Evolutionary conservation across 2,329 filamentous ascomycete genomes (phyloP).

Genomic region (Epichloe amarillans): DNA sequence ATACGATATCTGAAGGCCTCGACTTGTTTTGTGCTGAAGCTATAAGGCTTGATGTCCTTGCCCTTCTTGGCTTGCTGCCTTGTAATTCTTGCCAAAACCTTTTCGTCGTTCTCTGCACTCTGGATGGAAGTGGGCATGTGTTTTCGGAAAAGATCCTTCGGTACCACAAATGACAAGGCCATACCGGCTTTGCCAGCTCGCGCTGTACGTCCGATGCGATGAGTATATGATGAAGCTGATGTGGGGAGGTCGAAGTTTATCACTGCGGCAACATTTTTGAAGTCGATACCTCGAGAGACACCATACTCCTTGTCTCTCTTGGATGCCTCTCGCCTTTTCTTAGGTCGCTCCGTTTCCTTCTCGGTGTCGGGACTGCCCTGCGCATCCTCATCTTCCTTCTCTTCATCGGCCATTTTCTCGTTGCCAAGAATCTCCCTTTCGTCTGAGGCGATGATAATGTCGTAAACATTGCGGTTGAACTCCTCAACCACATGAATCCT

Average conservation of each 20-base stretch:
- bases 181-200: constrained; percentile 85
- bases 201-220: constrained; percentile 87
- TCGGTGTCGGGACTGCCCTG: constrained; percentile 11
- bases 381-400: constrained; percentile 30
- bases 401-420: constrained; percentile 32
- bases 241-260: constrained; percentile 94
- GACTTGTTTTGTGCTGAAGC: constrained; percentile 87
- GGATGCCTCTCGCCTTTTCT: constrained; percentile 31
- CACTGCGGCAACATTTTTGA: constrained; percentile 86
- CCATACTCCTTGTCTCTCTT: constrained; percentile 78
- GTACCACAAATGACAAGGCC: constrained; percentile 89
- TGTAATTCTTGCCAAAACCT: constrained; percentile 65
- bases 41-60: constrained; percentile 76
- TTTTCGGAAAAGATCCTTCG: constrained; percentile 68
- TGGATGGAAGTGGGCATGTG: constrained; percentile 74
- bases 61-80: constrained; percentile 67
- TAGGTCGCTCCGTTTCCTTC: constrained; percentile 14
- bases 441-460: constrained; percentile 94
- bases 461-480: constrained; percentile 93
- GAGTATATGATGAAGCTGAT: constrained; percentile 85
- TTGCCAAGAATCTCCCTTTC: constrained; percentile 73
- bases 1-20: constrained; percentile 92
- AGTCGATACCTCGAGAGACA: constrained; percentile 87
- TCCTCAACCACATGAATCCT: constrained; percentile 91
- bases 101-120: constrained; percentile 71